Conservation (phyloP, 345 rosid species). For the Aethionema arabicum region DNA sequence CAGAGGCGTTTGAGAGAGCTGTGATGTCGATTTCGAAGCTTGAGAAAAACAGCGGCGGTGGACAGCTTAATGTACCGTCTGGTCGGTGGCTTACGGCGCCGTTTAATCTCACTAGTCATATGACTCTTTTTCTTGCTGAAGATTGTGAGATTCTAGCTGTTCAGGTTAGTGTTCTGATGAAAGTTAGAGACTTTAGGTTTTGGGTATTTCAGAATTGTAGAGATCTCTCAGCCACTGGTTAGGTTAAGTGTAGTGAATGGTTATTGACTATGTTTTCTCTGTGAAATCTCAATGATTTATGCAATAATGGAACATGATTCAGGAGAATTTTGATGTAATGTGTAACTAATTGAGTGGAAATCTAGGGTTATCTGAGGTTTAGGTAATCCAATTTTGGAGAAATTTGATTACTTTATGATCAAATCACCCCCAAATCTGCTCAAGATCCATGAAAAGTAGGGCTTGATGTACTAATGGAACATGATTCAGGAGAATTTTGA, state of each 20-base stretch:
- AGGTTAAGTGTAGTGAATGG: conserved; percentile 7
- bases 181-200: background rate
- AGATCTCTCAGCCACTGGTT: background rate
- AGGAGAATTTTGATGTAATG: background rate
- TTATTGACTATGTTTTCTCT: background rate
- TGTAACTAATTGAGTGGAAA: background rate
- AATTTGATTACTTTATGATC: too few relatives aligned
- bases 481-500: background rate
- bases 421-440: too few relatives aligned
- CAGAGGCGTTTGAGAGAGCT: conserved; percentile 93
- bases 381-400: conserved; percentile 1
- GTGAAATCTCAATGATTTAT: background rate
- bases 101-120: conserved; percentile 88
- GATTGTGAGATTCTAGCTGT: conserved; percentile 82
- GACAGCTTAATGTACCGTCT: conserved; percentile 92
- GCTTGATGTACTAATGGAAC: background rate
- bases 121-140: conserved; percentile 88
- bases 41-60: conserved; percentile 70
- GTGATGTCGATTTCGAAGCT: conserved; percentile 71
- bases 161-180: conserved; percentile 47
- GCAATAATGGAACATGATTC: background rate
- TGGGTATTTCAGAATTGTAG: background rate
- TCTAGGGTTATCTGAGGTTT: background rate
- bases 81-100: conserved; percentile 97
- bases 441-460: background rate